phyloP scores from a whole-genome alignment of 2,329 filamentous ascomycete genomes.

The Colletotrichum simmondsii region DNA sequence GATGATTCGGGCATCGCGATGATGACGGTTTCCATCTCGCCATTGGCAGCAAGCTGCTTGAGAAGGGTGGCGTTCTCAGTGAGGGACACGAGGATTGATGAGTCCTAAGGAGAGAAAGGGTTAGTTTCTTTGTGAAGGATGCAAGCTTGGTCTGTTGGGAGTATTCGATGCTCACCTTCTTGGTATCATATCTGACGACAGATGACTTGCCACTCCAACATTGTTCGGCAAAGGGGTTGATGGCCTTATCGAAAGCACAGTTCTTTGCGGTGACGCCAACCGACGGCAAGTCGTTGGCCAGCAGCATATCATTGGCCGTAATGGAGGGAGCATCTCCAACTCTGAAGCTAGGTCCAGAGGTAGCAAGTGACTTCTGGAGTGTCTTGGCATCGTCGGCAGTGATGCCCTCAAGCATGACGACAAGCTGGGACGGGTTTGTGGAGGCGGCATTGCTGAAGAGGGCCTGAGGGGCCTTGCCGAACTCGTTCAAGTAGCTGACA shows the following conservation, averaged over 20 bases:
- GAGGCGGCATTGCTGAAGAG: constrained; percentile 59
- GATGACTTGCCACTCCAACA: constrained; percentile 59
- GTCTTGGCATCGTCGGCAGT: constrained; percentile 53
- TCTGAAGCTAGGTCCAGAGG: constrained; percentile 58
- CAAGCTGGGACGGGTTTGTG: constrained; percentile 61
- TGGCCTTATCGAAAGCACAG: constrained; percentile 51
- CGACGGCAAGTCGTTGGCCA: constrained; percentile 53
- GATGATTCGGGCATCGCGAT: constrained; percentile 63
- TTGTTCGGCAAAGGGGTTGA: constrained; percentile 53
- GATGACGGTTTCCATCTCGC: constrained; percentile 66
- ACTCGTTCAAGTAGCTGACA: constrained; percentile 68
- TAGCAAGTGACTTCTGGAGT: constrained; percentile 54
- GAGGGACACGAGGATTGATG: constrained; percentile 55
- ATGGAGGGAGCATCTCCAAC: constrained; percentile 57
- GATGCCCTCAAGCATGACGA: constrained; percentile 70
- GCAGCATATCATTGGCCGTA: constrained; percentile 53
- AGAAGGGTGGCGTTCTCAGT: constrained; percentile 57
- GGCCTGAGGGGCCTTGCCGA: constrained; percentile 62
- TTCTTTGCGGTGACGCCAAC: constrained; percentile 48
- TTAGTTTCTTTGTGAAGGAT: neutral
- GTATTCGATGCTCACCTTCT: constrained; percentile 48
- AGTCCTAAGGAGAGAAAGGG: constrained; percentile 20
- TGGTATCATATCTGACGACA: constrained; percentile 55
- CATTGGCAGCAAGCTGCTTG: constrained; percentile 54
- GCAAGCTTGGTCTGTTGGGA: too few species aligned